Conservation (phyloP, 306 rosid genomes). For the Cucurbita maxima region DNA sequence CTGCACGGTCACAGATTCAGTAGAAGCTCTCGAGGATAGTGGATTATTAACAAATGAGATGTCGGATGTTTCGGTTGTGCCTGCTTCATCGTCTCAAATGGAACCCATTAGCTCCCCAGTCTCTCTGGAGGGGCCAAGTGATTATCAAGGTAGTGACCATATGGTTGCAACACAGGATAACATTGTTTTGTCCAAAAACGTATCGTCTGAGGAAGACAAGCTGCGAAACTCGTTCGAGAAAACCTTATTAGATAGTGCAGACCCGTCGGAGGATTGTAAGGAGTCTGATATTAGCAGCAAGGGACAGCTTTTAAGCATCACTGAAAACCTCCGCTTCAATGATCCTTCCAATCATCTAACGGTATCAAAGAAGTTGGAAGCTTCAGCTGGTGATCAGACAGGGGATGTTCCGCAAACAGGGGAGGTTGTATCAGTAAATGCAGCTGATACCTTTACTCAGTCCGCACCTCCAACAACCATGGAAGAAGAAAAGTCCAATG, state of each 20-base stretch:
- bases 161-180: constrained; percentile 1
- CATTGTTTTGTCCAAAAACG: background rate
- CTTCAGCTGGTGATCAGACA: constrained; percentile 6
- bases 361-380: constrained; percentile 8
- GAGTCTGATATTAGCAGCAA: background rate
- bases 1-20: background rate
- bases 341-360: background rate
- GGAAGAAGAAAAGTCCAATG: background rate
- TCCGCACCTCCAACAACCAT: constrained; percentile 4
- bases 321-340: background rate
- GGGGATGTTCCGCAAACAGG: constrained; percentile 8
- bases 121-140: background rate
- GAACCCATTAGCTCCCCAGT: background rate
- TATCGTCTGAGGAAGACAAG: constrained; percentile 6
- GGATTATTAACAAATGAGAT: background rate
- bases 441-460: constrained; percentile 1
- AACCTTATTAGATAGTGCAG: background rate
- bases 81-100: background rate
- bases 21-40: background rate
- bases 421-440: background rate
- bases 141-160: background rate
- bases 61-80: background rate
- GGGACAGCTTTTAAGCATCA: background rate
- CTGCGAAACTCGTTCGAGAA: constrained; percentile 4
- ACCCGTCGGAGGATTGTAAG: constrained; percentile 5